Evolutionary conservation across 495 filamentous ascomycete species (phyloP).

Genomic region (Neurospora sp.): DNA sequence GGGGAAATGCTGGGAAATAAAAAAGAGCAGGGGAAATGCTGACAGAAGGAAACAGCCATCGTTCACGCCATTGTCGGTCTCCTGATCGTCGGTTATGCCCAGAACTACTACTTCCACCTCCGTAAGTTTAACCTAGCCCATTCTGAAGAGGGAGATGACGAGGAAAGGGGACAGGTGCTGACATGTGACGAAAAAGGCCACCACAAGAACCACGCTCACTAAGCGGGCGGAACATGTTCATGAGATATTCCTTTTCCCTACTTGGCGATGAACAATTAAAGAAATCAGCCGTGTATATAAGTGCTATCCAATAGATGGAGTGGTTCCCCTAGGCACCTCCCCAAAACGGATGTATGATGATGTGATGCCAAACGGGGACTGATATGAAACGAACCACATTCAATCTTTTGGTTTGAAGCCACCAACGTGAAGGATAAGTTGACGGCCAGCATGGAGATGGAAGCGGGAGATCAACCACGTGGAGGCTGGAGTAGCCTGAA

Average conservation of each 20-base stretch:
- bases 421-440: background rate
- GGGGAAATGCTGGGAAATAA: background rate
- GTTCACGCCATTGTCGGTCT: slow-evolving; percentile 72
- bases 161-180: background rate
- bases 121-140: slow-evolving; percentile 48
- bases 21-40: slow-evolving; percentile 4
- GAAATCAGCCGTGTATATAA: slow-evolving; percentile 35
- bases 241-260: slow-evolving; percentile 1
- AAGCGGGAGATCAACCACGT: background rate
- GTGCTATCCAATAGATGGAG: slow-evolving; percentile 23
- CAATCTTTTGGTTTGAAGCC: background rate
- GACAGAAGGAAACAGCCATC: slow-evolving; percentile 50
- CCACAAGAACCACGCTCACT: slow-evolving; percentile 99
- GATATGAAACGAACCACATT: background rate
- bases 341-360: background rate
- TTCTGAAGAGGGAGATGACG: background rate
- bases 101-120: slow-evolving; percentile 99
- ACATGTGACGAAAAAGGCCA: slow-evolving; percentile 49
- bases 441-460: background rate
- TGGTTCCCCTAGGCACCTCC: slow-evolving; percentile 9
- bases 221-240: slow-evolving; percentile 26
- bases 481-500: background rate
- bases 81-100: slow-evolving; percentile 73
- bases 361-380: background rate
- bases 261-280: slow-evolving; percentile 9